These are phyloP conservation scores for Yamadazyma olivae DNA, from an alignment of 805 yeast species.

Conservation along the genomic window DNA sequence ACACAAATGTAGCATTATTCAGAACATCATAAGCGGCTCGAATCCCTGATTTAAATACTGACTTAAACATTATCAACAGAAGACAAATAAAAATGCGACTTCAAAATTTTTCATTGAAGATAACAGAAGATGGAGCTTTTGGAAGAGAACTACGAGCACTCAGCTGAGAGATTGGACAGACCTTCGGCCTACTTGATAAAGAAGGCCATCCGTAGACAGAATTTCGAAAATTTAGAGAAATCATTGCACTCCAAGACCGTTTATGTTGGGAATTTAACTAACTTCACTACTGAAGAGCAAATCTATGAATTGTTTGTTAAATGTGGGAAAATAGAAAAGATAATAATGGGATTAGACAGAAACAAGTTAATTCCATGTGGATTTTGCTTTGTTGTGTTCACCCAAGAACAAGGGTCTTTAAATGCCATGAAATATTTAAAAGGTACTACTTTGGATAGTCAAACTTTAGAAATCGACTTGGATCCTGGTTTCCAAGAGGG, in stretches of 20 bases:
- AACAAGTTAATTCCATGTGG: conserved; percentile 94
- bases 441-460: conserved; percentile 81
- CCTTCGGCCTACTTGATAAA: conserved; percentile 68
- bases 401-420: conserved; percentile 64
- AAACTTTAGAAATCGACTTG: conserved; percentile 77
- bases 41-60: conserved; percentile 57
- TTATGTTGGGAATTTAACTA: conserved; percentile 88
- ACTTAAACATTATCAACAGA: conserved; percentile 42
- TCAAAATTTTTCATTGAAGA: background rate
- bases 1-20: conserved; percentile 63
- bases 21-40: conserved; percentile 67
- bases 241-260: conserved; percentile 71
- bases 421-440: conserved; percentile 80
- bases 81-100: background rate
- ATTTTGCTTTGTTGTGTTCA: conserved; percentile 87
- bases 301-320: conserved; percentile 81
- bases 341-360: conserved; percentile 93
- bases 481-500: conserved; percentile 98
- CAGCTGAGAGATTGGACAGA: conserved; percentile 65
- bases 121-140: conserved; percentile 32
- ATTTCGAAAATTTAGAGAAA: conserved; percentile 59
- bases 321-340: conserved; percentile 73
- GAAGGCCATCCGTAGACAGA: conserved; percentile 55
- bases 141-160: conserved; percentile 51
- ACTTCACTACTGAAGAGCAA: conserved; percentile 93